Evolutionary conservation across 1,139 yeast species (phyloP).

Genomic region (Protomyces gravidus): DNA sequence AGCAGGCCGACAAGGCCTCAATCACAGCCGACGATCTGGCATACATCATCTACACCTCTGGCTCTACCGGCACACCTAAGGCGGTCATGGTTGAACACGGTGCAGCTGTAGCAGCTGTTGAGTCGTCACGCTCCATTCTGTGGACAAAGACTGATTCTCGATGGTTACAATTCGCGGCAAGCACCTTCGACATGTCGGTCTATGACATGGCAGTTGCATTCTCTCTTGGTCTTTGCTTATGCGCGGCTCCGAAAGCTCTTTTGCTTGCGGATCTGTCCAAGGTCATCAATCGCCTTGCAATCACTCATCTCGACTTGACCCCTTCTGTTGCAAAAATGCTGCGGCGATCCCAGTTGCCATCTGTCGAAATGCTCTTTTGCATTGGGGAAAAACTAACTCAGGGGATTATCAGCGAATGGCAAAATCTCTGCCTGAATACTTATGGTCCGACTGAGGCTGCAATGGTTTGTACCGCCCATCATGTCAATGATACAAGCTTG

Average conservation of each 20-base stretch:
- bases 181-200: conserved; percentile 35
- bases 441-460: conserved; percentile 38
- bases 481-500: conserved; percentile 5
- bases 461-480: conserved; percentile 34
- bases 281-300: conserved; percentile 29
- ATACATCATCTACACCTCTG: conserved; percentile 35
- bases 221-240: conserved; percentile 34
- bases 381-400: conserved; percentile 35
- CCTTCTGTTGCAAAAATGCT: conserved; percentile 35
- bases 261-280: conserved; percentile 32
- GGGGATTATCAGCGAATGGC: conserved; percentile 33
- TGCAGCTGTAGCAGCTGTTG: conserved; percentile 33
- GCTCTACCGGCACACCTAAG: conserved; percentile 35
- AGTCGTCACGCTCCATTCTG: conserved; percentile 28
- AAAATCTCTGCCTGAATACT: conserved; percentile 33
- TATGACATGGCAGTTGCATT: conserved; percentile 35
- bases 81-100: conserved; percentile 34
- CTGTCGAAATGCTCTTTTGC: conserved; percentile 34
- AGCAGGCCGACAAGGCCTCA: background rate
- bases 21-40: conserved; percentile 28
- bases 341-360: conserved; percentile 29
- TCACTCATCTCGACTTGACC: conserved; percentile 35
- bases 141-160: conserved; percentile 12
- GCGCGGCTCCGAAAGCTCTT: conserved; percentile 30
- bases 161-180: conserved; percentile 33